Base-by-base conservation (phyloP, 176 grass and related monocot species). In the Ananas comosus region DNA sequence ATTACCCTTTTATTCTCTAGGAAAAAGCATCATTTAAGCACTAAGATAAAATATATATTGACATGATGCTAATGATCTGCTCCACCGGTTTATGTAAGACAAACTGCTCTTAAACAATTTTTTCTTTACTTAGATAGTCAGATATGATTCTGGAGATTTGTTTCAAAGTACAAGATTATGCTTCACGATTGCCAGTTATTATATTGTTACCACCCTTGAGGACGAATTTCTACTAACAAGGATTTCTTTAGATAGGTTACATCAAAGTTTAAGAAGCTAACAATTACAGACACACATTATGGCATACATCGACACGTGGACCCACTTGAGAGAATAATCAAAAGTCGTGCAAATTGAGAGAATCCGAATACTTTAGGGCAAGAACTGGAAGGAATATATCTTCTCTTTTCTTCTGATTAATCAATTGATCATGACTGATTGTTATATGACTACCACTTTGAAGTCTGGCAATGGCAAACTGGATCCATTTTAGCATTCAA, bases 301-400 rank as follows among this genome's bases (percentile, higher is more conserved):
- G 52, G 71, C 51, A 80, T 79, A 81, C 87, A 81, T 87, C 59
- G 70, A 78, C 79, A 95, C 64, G 63, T 50, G 65, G 78, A 21
- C 71, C 70, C 74, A 74, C 64, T 50, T 16, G 25, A 54, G 50
- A 74, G 64, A 81, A 69, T 76, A 83, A 72, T 78, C 49, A 81
- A 28, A 51, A 42, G 33, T 80, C 63, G 48, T 27, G 77, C 66
- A 53, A 75, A 70, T 89, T 65, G 78, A 66, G 63, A 22, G 57
- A 84, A 64, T 64, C 48, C 65, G 12, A 69, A 72, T 67, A 76
- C 24, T 74, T 63, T 70, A 79, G 53, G 63, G 65, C 71, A 82
- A 77, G 74, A 72, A 76, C 74, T 68, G 64, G 82, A 64, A 73
- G 66, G 86, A 90, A 87, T 78, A 78, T 83, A 64, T 85, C 48